Percentiles rank a stretch among this genome's conserved stretches.
Conservation (phyloP, 495 filamentous ascomycete genomes). For the Aspergillus bertholletiae region DNA sequence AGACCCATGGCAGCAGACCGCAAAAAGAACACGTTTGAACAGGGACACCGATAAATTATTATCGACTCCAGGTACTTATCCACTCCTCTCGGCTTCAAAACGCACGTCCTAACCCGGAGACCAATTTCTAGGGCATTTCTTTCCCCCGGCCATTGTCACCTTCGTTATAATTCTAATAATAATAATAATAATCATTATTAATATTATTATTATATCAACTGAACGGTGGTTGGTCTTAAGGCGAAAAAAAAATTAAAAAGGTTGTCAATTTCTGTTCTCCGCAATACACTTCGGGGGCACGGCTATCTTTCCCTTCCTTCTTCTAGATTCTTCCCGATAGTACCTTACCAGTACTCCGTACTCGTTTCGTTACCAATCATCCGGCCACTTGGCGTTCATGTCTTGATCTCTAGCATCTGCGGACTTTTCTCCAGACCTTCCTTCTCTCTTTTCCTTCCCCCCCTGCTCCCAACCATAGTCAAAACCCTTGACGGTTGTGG, state of each 20-base stretch:
- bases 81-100: background rate
- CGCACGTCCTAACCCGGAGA: background rate
- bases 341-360: conserved; percentile 1
- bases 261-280: conserved; percentile 2
- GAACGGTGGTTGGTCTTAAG: no score
- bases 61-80: background rate
- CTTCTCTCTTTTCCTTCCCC: conserved; percentile 13
- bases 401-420: conserved; percentile 12
- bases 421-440: conserved; percentile 5
- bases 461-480: conserved; percentile 3
- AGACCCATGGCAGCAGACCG: conserved; percentile 1
- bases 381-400: conserved; percentile 29
- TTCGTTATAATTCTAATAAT: background rate
- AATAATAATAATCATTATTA: background rate
- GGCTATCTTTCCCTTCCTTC: conserved; percentile 10
- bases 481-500: conserved; percentile 13
- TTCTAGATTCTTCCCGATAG: conserved; percentile 19
- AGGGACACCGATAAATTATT: background rate
- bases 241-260: background rate
- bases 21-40: conserved; percentile 1
- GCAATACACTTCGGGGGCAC: background rate
- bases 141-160: background rate
- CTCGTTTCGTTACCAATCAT: conserved; percentile 3
- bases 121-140: background rate
- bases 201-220: no score